phyloP scores from a whole-genome alignment of 1,139 yeast species.

The Debaryomyces singareniensis region DNA sequence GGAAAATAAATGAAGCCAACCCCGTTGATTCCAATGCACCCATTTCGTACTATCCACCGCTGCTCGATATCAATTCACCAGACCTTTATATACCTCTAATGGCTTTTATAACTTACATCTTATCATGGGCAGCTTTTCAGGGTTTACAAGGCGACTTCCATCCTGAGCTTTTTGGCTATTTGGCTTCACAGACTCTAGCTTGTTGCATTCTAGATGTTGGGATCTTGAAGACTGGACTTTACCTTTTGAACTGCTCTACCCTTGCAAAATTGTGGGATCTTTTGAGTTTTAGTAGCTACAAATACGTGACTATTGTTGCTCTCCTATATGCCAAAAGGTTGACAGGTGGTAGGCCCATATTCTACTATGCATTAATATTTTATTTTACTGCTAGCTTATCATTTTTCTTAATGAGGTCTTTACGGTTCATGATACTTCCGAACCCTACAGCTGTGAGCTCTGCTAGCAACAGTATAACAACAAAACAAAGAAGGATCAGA shows the following conservation, averaged over 20 bases:
- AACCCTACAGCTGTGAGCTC: slow-evolving; percentile 38
- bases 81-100: slow-evolving; percentile 93
- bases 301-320: slow-evolving; percentile 72
- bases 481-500: slow-evolving; percentile 72
- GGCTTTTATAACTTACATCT: slow-evolving; percentile 85
- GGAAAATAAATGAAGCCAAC: slow-evolving; percentile 33
- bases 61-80: slow-evolving; percentile 87
- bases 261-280: slow-evolving; percentile 69
- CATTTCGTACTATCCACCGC: slow-evolving; percentile 39
- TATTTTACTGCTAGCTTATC: slow-evolving; percentile 49
- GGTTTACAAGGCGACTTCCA: slow-evolving; percentile 90
- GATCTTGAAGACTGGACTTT: slow-evolving; percentile 39
- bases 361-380: slow-evolving; percentile 36
- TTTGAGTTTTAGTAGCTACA: slow-evolving; percentile 88
- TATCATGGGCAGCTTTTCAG: slow-evolving; percentile 77
- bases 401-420: slow-evolving; percentile 74
- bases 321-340: slow-evolving; percentile 45
- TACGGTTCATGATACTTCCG: slow-evolving; percentile 69
- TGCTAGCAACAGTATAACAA: slow-evolving; percentile 47
- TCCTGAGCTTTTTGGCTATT: slow-evolving; percentile 85
- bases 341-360: slow-evolving; percentile 27
- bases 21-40: slow-evolving; percentile 36
- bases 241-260: slow-evolving; percentile 43
- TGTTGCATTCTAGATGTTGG: slow-evolving; percentile 65
- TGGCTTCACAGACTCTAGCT: slow-evolving; percentile 87